Base-by-base conservation (phyloP, 2,329 filamentous ascomycete species). In the Xylariaceae sp. region DNA sequence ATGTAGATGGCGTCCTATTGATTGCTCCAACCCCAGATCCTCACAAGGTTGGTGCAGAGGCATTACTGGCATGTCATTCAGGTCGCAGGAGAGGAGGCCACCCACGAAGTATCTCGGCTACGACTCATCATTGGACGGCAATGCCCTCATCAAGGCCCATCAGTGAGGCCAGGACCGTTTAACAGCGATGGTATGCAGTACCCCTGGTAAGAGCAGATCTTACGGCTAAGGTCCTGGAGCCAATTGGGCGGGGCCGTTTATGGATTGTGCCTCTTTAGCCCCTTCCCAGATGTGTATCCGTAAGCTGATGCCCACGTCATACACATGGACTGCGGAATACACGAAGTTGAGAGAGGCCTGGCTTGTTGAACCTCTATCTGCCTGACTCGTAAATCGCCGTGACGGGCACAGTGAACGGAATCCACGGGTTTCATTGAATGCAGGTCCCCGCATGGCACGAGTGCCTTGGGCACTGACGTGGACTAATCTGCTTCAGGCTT, bases 391-490 rank as follows among this genome's bases (percentile, higher is more conserved):
- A 39, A 55, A 48, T 23, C 47, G 53, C 44, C 47, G 51, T 18
- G 53, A 18, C 23, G 55, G 51, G 42, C 53, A 59, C 51, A 42
- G 55, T 54, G 57, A 44, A 55, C 15, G 54, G 49, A 55, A 39
- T 37, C 53, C 23, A 57, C 51, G 34, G 50, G 59, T 61, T 55
- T 55, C 56, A 61, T 62, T 45, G 52, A 64, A 64, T 64, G 60
- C 59, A 64, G 67, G 67, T 66, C 67, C 62, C 59, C 67, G 68
- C 64, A 69, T 68, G 57, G 64, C 53, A 65, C 61, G 56, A 56
- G 30, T 57, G 55, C 54, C 52, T n/a, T 57, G 55, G 53, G 51
- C 23, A 57, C 60, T 61, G 59, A 64, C 63, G 64, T 65, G 66
- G 62, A 60, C 60, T 67, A 57, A 62, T 59, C 58, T 61, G 35